Evolutionary conservation across 495 filamentous ascomycete species (phyloP).

Genomic region (Hypomontagnella submonticulosa): DNA sequence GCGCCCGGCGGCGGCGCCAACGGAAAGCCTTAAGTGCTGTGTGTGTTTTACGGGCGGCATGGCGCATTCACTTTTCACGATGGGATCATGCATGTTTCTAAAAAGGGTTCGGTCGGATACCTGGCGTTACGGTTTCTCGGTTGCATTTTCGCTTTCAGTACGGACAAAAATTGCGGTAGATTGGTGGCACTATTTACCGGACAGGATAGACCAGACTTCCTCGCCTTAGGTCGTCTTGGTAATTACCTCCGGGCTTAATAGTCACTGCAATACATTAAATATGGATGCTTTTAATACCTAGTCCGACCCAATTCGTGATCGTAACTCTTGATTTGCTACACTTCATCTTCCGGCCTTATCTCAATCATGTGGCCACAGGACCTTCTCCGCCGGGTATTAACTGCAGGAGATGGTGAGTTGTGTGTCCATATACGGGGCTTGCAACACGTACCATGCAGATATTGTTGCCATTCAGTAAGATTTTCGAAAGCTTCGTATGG

Average conservation of each 20-base stretch:
- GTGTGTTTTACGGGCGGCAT: conserved; percentile 14
- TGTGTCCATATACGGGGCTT: background rate
- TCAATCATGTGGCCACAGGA: conserved; percentile 56
- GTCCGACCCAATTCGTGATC: background rate
- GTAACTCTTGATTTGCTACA: background rate
- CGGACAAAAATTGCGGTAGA: background rate
- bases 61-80: conserved; percentile 21
- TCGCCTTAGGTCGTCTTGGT: conserved; percentile 11
- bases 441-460: conserved; percentile 87
- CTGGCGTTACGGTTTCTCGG: conserved; percentile 32
- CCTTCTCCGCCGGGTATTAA: conserved; percentile 91
- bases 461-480: conserved; percentile 97
- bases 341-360: background rate
- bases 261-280: conserved; percentile 1
- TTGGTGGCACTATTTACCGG: conserved; percentile 13
- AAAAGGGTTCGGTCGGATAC: conserved; percentile 26
- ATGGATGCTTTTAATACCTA: conserved; percentile 4
- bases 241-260: conserved; percentile 2
- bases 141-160: conserved; percentile 10
- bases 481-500: conserved; percentile 88
- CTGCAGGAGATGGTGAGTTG: conserved; percentile 54
- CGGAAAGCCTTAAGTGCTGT: conserved; percentile 19
- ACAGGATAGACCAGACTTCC: conserved; percentile 6
- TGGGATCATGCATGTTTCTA: conserved; percentile 9
- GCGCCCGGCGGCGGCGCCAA: conserved; percentile 15